Evolutionary conservation across 1,284 basidiomycete genomes (phyloP).

Genomic region (Rhodotorula sp.): DNA sequence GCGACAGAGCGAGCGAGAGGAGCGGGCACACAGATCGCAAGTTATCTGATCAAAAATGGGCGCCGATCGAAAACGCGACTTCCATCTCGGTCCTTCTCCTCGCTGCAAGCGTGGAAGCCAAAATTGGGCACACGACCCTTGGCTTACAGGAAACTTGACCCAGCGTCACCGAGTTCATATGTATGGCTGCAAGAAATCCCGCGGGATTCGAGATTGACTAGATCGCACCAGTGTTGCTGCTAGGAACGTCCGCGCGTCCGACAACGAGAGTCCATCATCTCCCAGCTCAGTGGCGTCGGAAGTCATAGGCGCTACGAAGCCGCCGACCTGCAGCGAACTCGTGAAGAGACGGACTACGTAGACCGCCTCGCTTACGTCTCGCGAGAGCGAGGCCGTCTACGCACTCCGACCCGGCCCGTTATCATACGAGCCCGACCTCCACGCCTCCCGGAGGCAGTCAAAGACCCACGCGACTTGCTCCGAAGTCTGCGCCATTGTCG

Average conservation of each 20-base stretch:
- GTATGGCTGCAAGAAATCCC: too few species aligned
- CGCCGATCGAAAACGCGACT: not conserved
- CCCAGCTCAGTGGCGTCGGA: too few species aligned
- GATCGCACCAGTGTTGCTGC: too few species aligned
- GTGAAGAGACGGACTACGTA: not conserved
- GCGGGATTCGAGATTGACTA: too few species aligned
- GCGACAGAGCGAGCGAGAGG: not conserved
- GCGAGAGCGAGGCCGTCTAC: not conserved
- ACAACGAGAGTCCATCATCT: too few species aligned
- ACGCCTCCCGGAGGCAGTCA: constrained; percentile 47
- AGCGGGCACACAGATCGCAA: not conserved
- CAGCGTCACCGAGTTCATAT: too few species aligned
- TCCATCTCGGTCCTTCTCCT: not conserved
- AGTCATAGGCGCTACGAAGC: too few species aligned
- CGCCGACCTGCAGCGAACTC: not conserved
- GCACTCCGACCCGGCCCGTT: not conserved
- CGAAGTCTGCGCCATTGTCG: constrained; percentile 72
- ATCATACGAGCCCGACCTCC: constrained; percentile 15
- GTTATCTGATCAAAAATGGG: not conserved
- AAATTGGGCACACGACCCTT: too few species aligned
- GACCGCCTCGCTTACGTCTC: not conserved
- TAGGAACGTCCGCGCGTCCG: too few species aligned
- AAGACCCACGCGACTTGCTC: constrained; percentile 69
- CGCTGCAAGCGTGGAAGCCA: not conserved
- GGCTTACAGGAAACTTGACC: too few species aligned